phyloP scores from a whole-genome alignment of 306 rosid species.

The Psophocarpus tetragonolobus region DNA sequence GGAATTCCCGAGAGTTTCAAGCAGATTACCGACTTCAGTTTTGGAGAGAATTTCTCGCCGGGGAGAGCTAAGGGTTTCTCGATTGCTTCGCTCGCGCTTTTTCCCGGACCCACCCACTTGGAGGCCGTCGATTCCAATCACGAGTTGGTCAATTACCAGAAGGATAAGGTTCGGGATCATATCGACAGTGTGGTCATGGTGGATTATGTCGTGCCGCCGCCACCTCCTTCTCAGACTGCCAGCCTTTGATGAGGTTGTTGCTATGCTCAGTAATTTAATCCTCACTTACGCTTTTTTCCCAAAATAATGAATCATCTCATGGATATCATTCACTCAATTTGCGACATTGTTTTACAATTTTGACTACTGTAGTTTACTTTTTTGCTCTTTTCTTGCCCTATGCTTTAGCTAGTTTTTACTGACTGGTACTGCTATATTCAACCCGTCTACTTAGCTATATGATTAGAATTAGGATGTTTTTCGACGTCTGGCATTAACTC shows the following conservation, averaged over 20 bases:
- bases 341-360: not conserved
- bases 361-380: not conserved
- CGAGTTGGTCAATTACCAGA: constrained; percentile 52
- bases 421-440: not conserved
- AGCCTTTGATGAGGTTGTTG: constrained; percentile 55
- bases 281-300: not conserved
- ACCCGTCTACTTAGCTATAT: not conserved
- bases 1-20: constrained; percentile 55
- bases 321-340: not conserved
- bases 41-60: constrained; percentile 85
- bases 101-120: constrained; percentile 47
- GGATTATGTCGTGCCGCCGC: constrained; percentile 62
- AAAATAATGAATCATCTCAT: not conserved
- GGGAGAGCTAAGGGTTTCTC: constrained; percentile 87
- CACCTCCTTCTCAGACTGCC: constrained; percentile 53
- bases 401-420: not conserved
- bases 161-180: constrained; percentile 72
- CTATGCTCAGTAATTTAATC: not conserved
- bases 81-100: constrained; percentile 72
- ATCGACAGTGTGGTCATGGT: constrained; percentile 63
- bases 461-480: too few relatives aligned
- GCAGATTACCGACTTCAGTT: constrained; percentile 52
- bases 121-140: constrained; percentile 56
- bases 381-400: not conserved
- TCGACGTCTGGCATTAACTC: too few relatives aligned